Evolutionary conservation across 2,329 filamentous ascomycete genomes (phyloP).

Genomic region (Polytolypa hystricis): DNA sequence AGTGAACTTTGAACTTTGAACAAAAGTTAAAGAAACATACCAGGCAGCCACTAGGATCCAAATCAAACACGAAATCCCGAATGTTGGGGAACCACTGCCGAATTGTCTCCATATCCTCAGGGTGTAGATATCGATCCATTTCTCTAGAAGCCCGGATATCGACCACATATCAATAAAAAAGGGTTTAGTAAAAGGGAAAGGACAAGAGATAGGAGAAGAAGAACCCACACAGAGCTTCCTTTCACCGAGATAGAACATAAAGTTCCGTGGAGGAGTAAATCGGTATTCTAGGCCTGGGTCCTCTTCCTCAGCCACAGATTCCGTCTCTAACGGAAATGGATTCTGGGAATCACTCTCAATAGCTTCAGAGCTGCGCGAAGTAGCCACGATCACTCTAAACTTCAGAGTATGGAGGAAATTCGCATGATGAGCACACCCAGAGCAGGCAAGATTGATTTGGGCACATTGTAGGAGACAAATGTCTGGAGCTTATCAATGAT

Average conservation of each 20-base stretch:
- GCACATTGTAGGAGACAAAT: slow-evolving; percentile 1
- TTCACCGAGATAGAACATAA: not conserved
- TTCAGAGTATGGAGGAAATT: slow-evolving; percentile 1
- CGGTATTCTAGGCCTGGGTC: not conserved
- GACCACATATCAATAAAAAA: slow-evolving; percentile 1
- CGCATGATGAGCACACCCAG: slow-evolving; percentile 1
- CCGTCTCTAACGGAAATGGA: not conserved
- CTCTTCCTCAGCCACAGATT: not conserved
- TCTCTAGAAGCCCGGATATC: not conserved
- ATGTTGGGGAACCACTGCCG: slow-evolving; percentile 2
- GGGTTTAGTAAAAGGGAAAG: not conserved
- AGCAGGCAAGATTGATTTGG: slow-evolving; percentile 3
- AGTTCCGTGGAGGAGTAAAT: not conserved
- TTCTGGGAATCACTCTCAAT: slow-evolving; percentile 2
- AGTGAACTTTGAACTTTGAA: not conserved
- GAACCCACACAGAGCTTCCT: not conserved
- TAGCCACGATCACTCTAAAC: slow-evolving; percentile 2
- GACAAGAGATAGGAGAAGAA: not conserved
- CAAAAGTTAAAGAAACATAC: slow-evolving; percentile 1
- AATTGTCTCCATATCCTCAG: slow-evolving; percentile 4
- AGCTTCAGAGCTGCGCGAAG: not conserved
- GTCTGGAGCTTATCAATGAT: not conserved
- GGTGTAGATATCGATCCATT: slow-evolving; percentile 3
- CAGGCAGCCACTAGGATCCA: slow-evolving; percentile 2
- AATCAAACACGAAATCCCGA: slow-evolving; percentile 1